These are phyloP conservation scores for Echium plantagineum DNA, from an alignment of 257 asterid genomes.

Conservation along the genomic window DNA sequence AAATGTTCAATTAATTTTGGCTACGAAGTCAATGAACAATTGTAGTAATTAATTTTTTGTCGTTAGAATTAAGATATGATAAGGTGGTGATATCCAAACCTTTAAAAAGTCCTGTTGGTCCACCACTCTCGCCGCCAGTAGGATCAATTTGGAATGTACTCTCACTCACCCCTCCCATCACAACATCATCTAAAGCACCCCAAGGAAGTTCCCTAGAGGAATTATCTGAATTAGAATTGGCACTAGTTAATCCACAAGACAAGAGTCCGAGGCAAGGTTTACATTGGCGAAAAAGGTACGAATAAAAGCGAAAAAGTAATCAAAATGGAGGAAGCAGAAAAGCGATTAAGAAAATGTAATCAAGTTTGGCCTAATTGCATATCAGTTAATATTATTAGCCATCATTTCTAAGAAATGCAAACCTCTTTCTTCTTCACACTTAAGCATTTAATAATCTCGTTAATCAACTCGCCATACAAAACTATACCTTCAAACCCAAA, in stretches of 20 bases:
- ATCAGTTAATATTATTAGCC: neutral
- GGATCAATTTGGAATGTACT: constrained; percentile 66
- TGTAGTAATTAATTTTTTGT: neutral
- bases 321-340: neutral
- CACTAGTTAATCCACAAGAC: neutral
- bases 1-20: neutral
- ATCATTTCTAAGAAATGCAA: neutral
- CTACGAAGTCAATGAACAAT: neutral
- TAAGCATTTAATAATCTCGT: neutral
- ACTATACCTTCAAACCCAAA: constrained; percentile 77
- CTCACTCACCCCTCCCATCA: constrained; percentile 99
- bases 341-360: neutral
- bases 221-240: constrained; percentile 31
- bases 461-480: constrained; percentile 7
- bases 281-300: neutral
- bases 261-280: neutral
- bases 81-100: constrained; percentile 30
- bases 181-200: constrained; percentile 98
- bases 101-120: constrained; percentile 78
- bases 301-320: too few relatives aligned
- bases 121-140: constrained; percentile 64
- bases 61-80: neutral
- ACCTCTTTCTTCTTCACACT: neutral
- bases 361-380: neutral
- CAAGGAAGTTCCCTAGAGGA: constrained; percentile 62